Percentiles rank a stretch among this genome's conserved stretches.
These are phyloP conservation scores for Fraxinus floribunda DNA, from an alignment of 305 asterid genomes.

Conservation along the genomic window DNA sequence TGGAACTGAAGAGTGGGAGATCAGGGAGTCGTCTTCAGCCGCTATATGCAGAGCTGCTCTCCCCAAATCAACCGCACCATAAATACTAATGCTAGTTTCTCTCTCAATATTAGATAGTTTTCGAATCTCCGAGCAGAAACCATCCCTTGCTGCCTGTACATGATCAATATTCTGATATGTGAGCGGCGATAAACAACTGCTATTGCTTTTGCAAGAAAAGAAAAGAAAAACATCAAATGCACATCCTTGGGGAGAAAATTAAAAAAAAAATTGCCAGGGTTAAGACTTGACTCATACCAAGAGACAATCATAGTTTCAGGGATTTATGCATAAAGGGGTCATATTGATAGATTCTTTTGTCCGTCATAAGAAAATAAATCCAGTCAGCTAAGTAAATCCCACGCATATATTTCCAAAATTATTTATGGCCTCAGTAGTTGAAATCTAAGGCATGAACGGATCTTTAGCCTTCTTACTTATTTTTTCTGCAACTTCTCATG, in stretches of 20 bases:
- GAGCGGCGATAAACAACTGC: neutral
- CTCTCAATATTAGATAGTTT: slow-evolving; percentile 55
- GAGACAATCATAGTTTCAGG: neutral
- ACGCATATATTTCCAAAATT: neutral
- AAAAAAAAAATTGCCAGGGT: neutral
- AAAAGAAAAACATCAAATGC: slow-evolving; percentile 1
- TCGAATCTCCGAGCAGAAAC: slow-evolving; percentile 54
- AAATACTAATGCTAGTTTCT: slow-evolving; percentile 65
- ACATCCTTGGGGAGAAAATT: slow-evolving; percentile 14
- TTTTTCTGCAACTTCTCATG: slow-evolving; percentile 1
- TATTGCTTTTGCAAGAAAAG: slow-evolving; percentile 9
- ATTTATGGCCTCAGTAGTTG: slow-evolving; percentile 1
- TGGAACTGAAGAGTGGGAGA: slow-evolving; percentile 85
- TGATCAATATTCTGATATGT: slow-evolving; percentile 16
- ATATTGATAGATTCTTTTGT: neutral
- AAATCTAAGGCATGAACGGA: neutral
- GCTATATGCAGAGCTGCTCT: slow-evolving; percentile 73
- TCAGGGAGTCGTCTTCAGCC: slow-evolving; percentile 78
- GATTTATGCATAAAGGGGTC: neutral
- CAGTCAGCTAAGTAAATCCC: slow-evolving; percentile 1
- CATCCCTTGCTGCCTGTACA: slow-evolving; percentile 68
- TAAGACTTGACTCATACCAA: slow-evolving; percentile 6
- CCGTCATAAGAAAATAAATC: neutral
- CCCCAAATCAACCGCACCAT: slow-evolving; percentile 59
- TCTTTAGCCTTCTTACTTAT: slow-evolving; percentile 1